These are phyloP conservation scores for Cyanophora paradoxa DNA, from an alignment of 78 protist species.

Conservation along the genomic window DNA sequence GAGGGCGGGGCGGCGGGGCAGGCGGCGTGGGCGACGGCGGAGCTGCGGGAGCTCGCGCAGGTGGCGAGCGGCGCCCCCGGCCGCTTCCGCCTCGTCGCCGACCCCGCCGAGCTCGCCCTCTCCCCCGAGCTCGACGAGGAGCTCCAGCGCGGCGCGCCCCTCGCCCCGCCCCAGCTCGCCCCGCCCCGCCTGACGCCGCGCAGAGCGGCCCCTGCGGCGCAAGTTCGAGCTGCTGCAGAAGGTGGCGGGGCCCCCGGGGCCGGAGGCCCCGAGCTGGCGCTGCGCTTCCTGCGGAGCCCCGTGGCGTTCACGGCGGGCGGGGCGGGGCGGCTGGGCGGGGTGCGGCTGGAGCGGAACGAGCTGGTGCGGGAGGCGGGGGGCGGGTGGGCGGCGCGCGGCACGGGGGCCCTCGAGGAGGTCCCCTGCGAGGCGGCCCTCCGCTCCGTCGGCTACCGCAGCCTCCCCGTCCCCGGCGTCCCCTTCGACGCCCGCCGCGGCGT, in stretches of 20 bases:
- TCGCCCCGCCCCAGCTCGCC: background rate
- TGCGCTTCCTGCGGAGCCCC: background rate
- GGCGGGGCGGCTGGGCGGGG: background rate
- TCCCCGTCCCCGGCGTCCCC: conserved; percentile 8
- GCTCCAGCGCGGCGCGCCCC: background rate
- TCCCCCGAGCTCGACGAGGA: background rate
- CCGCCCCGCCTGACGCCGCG: too few species aligned
- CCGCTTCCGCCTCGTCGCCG: background rate
- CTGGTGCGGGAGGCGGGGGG: background rate
- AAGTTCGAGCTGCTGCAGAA: background rate
- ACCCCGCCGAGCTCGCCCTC: background rate
- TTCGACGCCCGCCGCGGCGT: background rate
- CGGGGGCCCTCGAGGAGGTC: too few species aligned
- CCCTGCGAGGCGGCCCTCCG: background rate
- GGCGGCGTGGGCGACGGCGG: conserved; percentile 18
- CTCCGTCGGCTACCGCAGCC: conserved; percentile 11
- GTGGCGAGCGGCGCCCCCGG: background rate
- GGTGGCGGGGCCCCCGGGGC: background rate
- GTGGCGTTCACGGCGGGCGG: background rate
- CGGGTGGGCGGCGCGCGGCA: too few species aligned
- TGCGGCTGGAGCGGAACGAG: background rate
- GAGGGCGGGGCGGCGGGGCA: too few species aligned
- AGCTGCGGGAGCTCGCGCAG: conserved; percentile 18
- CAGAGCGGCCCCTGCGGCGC: conserved; percentile 2
- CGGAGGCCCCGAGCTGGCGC: background rate